Percentiles rank a stretch among this genome's conserved stretches.
These are phyloP conservation scores for Candida multigemmis DNA, from an alignment of 805 yeast species.

Conservation along the genomic window DNA sequence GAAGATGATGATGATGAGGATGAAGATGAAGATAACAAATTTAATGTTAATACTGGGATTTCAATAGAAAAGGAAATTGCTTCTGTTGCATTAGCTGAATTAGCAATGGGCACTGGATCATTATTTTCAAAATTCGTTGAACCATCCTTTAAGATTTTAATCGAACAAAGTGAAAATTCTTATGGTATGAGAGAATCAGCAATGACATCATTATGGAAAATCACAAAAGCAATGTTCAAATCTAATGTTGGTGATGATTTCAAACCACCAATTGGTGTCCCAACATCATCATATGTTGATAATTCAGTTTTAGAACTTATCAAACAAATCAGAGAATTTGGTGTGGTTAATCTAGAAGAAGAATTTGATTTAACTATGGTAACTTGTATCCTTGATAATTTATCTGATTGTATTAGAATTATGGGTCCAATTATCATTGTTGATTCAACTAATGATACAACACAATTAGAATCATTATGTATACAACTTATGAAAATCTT, in stretches of 20 bases:
- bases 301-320: slow-evolving; percentile 49
- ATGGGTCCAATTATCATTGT: slow-evolving; percentile 70
- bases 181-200: slow-evolving; percentile 91
- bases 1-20: slow-evolving; percentile 39
- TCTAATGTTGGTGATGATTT: slow-evolving; percentile 39
- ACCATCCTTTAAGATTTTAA: slow-evolving; percentile 50
- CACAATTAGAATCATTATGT: slow-evolving; percentile 56
- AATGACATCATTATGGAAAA: slow-evolving; percentile 72
- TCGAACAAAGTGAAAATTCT: slow-evolving; percentile 72
- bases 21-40: slow-evolving; percentile 59
- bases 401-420: slow-evolving; percentile 57
- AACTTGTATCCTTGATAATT: slow-evolving; percentile 63
- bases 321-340: slow-evolving; percentile 55
- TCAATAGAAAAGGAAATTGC: slow-evolving; percentile 95
- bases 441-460: slow-evolving; percentile 46
- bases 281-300: slow-evolving; percentile 51
- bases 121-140: slow-evolving; percentile 74
- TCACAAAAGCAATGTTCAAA: slow-evolving; percentile 60
- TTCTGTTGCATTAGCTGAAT: slow-evolving; percentile 80
- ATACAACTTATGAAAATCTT: slow-evolving; percentile 62
- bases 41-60: slow-evolving; percentile 88
- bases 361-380: slow-evolving; percentile 85
- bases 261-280: slow-evolving; percentile 56
- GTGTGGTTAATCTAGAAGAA: slow-evolving; percentile 55
- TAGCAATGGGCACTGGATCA: slow-evolving; percentile 79